Base-by-base conservation (phyloP, 495 filamentous ascomycete genomes). In the Chaetomium tenue region DNA sequence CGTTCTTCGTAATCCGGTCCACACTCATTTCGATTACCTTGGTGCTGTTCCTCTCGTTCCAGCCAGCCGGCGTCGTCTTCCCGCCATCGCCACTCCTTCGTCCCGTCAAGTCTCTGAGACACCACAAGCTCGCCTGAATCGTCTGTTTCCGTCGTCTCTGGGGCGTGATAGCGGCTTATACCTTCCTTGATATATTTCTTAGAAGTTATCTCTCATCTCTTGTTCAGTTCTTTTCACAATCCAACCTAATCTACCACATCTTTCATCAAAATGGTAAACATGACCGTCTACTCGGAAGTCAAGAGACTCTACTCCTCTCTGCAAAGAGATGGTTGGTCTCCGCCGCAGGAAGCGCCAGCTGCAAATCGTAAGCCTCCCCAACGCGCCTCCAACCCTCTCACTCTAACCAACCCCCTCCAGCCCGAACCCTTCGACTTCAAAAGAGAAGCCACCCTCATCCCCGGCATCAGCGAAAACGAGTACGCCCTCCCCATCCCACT, bases 361-460 rank as follows among this genome's bases (percentile, higher is more conserved):
- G 12, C 66, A 71, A 20, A 74, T 74, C 53, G 72, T 74, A 63
- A 47, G 70, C 30, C 39, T 16, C 2, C 26, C 50, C 5, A 5
- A 4, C 47, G 2, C 42, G 18, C 23, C 52, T 25, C n/a, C 25
- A 16, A 25, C n/a, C 30, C 23, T 5, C 52, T 37, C 33, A 39
- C n/a, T 50, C 67, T 74, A 74, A 74, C 67, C 33, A 18, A n/a
- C 22, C 44, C 30, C 20, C n/a, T n/a, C 42, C 55, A 80, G 79
- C 81, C 79, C 12, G 72, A 72, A 6, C 79, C 80, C 5, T 82
- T 79, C 73, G 68, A 79, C 66, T 80, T 82, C 71, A 77, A 78
- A 68, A 74, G 74, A 25, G 74, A 77, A 66, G 54, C 71, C 25
- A 58, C 72, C 47, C 69, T 63, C 3, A 61, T 81, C 0, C 79